Evolutionary conservation across 1,284 basidiomycete genomes (phyloP), one percentile per base, ranked within the genome.

Genomic region (Albatrellus sp.): DNA sequence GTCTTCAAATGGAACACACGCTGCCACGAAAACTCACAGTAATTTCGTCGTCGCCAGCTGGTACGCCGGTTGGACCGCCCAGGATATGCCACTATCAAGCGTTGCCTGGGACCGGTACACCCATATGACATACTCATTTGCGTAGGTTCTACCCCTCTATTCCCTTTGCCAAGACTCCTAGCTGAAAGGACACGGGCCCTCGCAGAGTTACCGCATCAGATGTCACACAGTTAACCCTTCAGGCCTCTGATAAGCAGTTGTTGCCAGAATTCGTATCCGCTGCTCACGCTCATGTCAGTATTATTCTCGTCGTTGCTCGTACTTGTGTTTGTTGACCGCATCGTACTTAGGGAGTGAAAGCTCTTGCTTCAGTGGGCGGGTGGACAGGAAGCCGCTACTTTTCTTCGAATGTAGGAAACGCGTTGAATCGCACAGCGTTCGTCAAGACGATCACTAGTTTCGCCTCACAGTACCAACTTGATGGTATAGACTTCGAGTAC

Each of bases 401-500:
- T 58, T 90, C 87, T 3, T 63, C 71, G 11, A 69, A 75, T n/a
- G 73, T 87, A 17, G 70, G 68, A 14, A 73, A 65, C 14, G 57
- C 68, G 0, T 56, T 59, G 19, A 76, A 73, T 49, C 71, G 84
- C 32, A 70, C 72, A 7, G 65, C 63, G 0, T 89, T 91, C 52
- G 74, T 79, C 34, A 61, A 71, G 11, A 76, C 83, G 33, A 66
- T 89, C 41, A 57, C 69, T 4, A 56, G 60, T 10, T 60, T 88
- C 28, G 78, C 71, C 37, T 58, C 62, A 16, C 50, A 70, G 46
- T 87, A 82, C 58, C 55, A 70, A 13, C 63, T 89, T 2, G 83
- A 87, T 52, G 85, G 84, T 5, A 68, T 89, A 51, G 83, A 89
- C 54, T 74, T 88, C 49, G 85, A 88, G 74, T 55, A 30, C n/a